Conservation (phyloP, 192 early-diverging fungal genomes). For the Podila horticola region DNA sequence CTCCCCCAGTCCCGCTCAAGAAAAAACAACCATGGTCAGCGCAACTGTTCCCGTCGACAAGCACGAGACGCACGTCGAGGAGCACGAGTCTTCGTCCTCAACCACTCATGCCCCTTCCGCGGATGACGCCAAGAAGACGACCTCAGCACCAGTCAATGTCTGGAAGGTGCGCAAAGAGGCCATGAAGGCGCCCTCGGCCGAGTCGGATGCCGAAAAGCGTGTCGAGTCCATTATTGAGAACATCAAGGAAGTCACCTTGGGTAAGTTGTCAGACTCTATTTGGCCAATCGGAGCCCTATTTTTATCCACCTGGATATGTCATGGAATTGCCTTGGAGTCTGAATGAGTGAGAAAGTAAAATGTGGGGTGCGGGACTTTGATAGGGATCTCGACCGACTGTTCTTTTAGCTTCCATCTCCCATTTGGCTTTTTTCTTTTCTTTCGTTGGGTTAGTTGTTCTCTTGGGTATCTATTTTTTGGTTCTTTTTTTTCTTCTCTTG, state of each 20-base stretch:
- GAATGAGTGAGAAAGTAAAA: neutral
- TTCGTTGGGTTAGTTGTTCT: too few relatives aligned
- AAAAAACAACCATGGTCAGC: neutral
- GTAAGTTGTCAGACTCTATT: constrained; percentile 16
- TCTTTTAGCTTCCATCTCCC: too few relatives aligned
- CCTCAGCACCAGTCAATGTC: constrained; percentile 27
- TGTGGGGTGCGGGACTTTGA: too few relatives aligned
- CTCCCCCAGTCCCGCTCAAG: neutral
- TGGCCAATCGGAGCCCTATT: neutral
- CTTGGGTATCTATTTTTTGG: too few relatives aligned
- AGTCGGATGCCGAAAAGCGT: constrained; percentile 38
- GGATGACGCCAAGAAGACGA: constrained; percentile 16
- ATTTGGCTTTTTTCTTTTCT: too few relatives aligned
- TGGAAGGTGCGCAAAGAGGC: constrained; percentile 44
- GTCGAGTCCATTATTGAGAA: constrained; percentile 45
- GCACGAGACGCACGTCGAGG: neutral
- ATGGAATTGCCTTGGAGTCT: neutral
- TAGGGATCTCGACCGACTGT: too few relatives aligned
- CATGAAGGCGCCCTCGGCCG: constrained; percentile 31
- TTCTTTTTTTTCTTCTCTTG: too few relatives aligned
- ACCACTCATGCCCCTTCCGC: neutral
- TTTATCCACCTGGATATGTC: neutral
- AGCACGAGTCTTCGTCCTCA: neutral
- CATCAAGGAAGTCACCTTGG: constrained; percentile 47
- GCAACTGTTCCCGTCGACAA: neutral